These are phyloP conservation scores for Carex myosuroides DNA, from an alignment of 176 grass and related monocot species.

Conservation along the genomic window DNA sequence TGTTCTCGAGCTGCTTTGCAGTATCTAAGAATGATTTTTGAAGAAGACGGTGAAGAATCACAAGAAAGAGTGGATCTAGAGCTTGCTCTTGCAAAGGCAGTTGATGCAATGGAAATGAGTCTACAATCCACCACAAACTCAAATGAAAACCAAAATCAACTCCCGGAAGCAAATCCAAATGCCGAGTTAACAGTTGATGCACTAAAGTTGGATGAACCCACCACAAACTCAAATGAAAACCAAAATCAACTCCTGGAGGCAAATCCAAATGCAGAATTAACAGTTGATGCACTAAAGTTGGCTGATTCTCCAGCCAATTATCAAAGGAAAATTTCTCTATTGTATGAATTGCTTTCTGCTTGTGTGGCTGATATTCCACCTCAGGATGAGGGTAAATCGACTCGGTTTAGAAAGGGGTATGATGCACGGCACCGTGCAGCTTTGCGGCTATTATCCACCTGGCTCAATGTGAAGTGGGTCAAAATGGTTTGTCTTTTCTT, in stretches of 20 bases:
- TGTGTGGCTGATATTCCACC: conserved; percentile 80
- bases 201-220: conserved; percentile 8
- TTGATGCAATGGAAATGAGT: conserved; percentile 81
- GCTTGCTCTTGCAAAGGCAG: conserved; percentile 66
- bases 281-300: conserved; percentile 19
- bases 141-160: conserved; percentile 1
- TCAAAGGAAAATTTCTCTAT: conserved; percentile 57
- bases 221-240: background rate
- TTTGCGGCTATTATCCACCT: conserved; percentile 66
- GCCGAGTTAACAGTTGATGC: conserved; percentile 11
- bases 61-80: conserved; percentile 65
- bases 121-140: conserved; percentile 26
- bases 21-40: conserved; percentile 72
- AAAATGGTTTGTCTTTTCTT: conserved; percentile 62
- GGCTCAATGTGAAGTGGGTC: conserved; percentile 86
- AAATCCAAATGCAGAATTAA: background rate
- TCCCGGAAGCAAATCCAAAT: background rate
- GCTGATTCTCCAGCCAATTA: conserved; percentile 37
- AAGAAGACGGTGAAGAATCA: conserved; percentile 62
- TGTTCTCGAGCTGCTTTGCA: conserved; percentile 13
- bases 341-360: conserved; percentile 89
- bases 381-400: conserved; percentile 38
- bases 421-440: conserved; percentile 92
- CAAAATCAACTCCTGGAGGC: background rate
- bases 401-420: conserved; percentile 75